Conservation (phyloP, 352 stramenopile genomes). For the Pythium scleroteichum region DNA sequence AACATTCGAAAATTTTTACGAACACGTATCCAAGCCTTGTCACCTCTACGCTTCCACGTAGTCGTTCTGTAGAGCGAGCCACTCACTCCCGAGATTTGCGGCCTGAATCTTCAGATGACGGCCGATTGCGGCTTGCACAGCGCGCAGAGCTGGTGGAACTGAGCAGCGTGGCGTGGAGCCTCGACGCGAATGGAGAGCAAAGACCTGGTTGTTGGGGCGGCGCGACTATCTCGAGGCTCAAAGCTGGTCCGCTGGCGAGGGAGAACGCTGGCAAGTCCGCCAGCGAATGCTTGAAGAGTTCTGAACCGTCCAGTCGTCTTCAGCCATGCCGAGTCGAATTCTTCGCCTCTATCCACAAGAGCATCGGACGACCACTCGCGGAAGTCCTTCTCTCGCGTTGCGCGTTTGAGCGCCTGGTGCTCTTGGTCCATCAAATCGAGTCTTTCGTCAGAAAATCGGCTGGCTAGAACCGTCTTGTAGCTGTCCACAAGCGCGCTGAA, state of each 20-base stretch:
- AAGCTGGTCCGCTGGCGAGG: conserved; percentile 2
- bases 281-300: conserved; percentile 55
- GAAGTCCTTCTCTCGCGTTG: conserved; percentile 32
- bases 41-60: background rate
- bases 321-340: conserved; percentile 51
- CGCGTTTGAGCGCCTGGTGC: conserved; percentile 34
- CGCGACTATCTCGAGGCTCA: background rate
- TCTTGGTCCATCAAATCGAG: conserved; percentile 40
- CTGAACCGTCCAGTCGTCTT: conserved; percentile 40
- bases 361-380: conserved; percentile 3
- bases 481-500: conserved; percentile 42
- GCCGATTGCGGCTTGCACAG: background rate
- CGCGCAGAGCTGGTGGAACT: conserved; percentile 23
- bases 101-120: conserved; percentile 3
- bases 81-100: conserved; percentile 5
- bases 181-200: conserved; percentile 19
- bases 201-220: background rate
- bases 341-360: conserved; percentile 14
- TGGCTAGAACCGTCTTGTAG: conserved; percentile 28
- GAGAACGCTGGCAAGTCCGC: conserved; percentile 54
- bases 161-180: conserved; percentile 28
- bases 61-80: conserved; percentile 2
- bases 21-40: too few species aligned
- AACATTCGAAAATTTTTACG: too few species aligned
- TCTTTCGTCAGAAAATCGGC: conserved; percentile 35